These are phyloP conservation scores for Salix suchowensis DNA, from an alignment of 345 rosid species.

Conservation along the genomic window DNA sequence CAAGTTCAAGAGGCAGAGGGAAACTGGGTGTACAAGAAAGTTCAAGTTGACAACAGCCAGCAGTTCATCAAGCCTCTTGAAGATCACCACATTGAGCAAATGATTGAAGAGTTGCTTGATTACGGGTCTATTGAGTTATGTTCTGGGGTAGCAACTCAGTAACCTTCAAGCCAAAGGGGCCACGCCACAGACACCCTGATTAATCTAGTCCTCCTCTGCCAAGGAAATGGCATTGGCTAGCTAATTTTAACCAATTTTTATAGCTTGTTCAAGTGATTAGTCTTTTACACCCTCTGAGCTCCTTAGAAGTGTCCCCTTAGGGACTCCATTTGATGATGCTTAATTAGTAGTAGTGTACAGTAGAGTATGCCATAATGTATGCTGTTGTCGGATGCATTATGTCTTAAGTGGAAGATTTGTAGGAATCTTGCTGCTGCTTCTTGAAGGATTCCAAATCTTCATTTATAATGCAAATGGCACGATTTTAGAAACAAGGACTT, in stretches of 20 bases:
- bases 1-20: constrained; percentile 34
- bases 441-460: background rate
- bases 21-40: constrained; percentile 43
- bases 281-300: constrained; percentile 9
- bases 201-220: background rate
- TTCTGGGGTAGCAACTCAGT: constrained; percentile 40
- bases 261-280: constrained; percentile 10
- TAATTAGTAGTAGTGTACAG: constrained; percentile 30
- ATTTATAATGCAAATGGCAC: background rate
- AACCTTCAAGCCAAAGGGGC: background rate
- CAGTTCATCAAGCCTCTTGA: constrained; percentile 53
- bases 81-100: constrained; percentile 90
- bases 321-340: constrained; percentile 21
- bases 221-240: constrained; percentile 20
- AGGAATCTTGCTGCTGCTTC: background rate
- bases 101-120: constrained; percentile 88
- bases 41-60: constrained; percentile 26
- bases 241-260: constrained; percentile 35
- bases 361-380: constrained; percentile 15
- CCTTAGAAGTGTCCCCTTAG: constrained; percentile 17
- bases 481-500: background rate
- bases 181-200: background rate
- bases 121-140: constrained; percentile 79
- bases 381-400: constrained; percentile 14
- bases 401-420: constrained; percentile 1